Percentiles rank a stretch among this genome's conserved stretches.
phyloP scores from a whole-genome alignment of 73 alveolate genomes.

The Paramecium pentaurelia region DNA sequence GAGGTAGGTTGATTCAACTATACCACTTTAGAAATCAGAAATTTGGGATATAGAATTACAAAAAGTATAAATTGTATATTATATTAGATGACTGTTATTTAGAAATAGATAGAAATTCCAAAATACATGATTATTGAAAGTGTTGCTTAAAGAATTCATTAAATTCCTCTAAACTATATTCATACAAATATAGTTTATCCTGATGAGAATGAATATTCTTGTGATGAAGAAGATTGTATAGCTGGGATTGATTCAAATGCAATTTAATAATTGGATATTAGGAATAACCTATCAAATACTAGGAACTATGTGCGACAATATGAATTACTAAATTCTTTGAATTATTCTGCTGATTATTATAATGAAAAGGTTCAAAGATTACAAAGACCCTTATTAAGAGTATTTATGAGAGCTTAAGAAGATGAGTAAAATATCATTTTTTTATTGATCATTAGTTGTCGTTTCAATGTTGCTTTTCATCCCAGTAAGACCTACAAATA shows the following conservation, averaged over 20 bases:
- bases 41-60: neutral
- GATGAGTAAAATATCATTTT: neutral
- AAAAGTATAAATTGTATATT: neutral
- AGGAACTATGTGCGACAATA: neutral
- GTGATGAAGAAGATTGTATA: neutral
- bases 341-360: conserved; percentile 13
- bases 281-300: neutral
- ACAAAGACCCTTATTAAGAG: neutral
- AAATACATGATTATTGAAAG: neutral
- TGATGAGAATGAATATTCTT: conserved; percentile 27
- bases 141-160: neutral
- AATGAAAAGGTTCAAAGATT: neutral
- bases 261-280: neutral
- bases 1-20: neutral
- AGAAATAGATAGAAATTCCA: neutral
- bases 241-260: neutral
- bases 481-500: conserved; percentile 26
- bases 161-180: neutral
- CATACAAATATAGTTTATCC: conserved; percentile 18
- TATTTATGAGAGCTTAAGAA: conserved; percentile 14
- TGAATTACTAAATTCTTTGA: neutral
- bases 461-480: neutral
- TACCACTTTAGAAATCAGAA: neutral
- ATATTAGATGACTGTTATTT: neutral
- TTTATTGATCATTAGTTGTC: neutral